Conservation (phyloP, 192 early-diverging fungal species). For the Podila epigama region DNA sequence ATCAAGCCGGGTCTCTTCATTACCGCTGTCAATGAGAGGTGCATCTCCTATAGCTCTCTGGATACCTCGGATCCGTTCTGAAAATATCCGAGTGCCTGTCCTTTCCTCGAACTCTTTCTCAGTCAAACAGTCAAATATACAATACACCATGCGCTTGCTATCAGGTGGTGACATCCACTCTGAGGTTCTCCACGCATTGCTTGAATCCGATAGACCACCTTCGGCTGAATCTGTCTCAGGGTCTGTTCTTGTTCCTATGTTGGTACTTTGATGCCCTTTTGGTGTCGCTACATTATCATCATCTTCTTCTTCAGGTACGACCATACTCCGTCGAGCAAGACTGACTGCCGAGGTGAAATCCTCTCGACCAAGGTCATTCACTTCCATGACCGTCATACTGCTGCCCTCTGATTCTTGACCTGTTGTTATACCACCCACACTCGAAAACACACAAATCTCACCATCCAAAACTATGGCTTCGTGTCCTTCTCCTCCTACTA, state of each 20-base stretch:
- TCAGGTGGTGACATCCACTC: neutral
- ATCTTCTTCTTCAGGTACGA: neutral
- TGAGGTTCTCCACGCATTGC: constrained; percentile 18
- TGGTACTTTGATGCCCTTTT: neutral
- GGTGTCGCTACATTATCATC: constrained; percentile 7
- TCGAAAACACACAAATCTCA: constrained; percentile 55
- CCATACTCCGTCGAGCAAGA: neutral
- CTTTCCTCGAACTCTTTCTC: constrained; percentile 40
- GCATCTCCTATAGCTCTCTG: too few species aligned
- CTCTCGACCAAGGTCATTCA: constrained; percentile 19
- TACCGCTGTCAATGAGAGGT: too few species aligned
- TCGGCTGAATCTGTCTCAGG: too few species aligned
- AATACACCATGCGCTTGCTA: constrained; percentile 48
- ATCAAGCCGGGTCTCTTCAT: too few species aligned
- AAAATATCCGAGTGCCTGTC: constrained; percentile 19
- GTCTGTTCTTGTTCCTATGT: too few species aligned
- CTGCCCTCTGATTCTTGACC: neutral
- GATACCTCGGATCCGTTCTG: constrained; percentile 36
- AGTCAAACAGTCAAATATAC: constrained; percentile 57
- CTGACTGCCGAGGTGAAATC: constrained; percentile 22
- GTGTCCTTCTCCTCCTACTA: neutral
- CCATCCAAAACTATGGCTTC: constrained; percentile 52
- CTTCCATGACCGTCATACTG: neutral
- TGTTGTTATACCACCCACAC: neutral
- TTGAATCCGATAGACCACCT: constrained; percentile 19